Base-by-base conservation (phyloP, 768 basidiomycete genomes). In the Pleurotus tuoliensis region DNA sequence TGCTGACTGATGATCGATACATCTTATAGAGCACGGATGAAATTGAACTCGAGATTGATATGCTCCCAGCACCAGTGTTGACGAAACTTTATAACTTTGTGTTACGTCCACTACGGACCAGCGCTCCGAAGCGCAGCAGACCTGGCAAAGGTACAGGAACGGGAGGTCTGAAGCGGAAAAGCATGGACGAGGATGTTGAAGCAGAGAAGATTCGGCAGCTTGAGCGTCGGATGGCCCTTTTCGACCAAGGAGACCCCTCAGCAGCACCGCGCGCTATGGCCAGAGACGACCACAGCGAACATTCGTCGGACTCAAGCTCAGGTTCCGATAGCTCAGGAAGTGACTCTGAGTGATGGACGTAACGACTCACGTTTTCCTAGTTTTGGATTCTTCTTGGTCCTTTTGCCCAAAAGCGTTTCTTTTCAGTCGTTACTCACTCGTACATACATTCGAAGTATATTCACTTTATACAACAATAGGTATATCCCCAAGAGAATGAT, bases 11-110 rank as follows among this genome's bases (percentile, higher is more conserved):
- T 58, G 25, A 52, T 61, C n/a, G 11, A 41, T 60, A 55, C 47
- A 5, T 54, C 24, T 38, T 22, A 43, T 48, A 94, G 92, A 94
- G 92, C 71, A 90, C 89, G 46, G 94, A 98, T 71, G 97, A 99
- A 76, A 98, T 99, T 66, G 97, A 99, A 71, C 83, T 99, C 43
- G 97, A 99, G 72, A 98, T 99, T 66, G 97, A 98, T 67, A 76
- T 85, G 40, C 77, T 99, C 30, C 95, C 97, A 48, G 79, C 90
- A 5, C 71, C 82, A 27, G 95, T 97, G 45, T 83, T 98, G 53
- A 89, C 90, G 53, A 92, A 93, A 73, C 81, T 99, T 25, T 99
- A 98, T 78, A 95, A 96, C 73, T 94, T 92, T 66, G 96, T 98
- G 62, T 78, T 96, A 56, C 86, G 90, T 8, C 92, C 92, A 0